A percentile compares a stretch with the other conserved stretches of the same genome.
These are phyloP conservation scores for Phragmites australis DNA, from an alignment of 176 grass and related monocot species.

Conservation along the genomic window DNA sequence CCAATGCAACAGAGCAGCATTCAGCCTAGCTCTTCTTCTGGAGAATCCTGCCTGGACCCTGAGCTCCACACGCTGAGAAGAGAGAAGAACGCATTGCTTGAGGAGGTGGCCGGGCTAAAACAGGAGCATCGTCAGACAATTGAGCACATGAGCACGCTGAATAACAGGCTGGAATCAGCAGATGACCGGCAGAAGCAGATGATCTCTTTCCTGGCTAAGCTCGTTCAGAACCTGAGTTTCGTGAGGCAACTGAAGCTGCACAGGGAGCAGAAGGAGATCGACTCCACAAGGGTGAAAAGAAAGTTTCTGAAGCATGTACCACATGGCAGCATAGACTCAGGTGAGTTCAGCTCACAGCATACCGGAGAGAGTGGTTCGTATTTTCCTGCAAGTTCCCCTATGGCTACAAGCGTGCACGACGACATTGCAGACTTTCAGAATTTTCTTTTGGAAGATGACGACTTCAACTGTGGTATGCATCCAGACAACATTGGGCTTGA, in stretches of 20 bases:
- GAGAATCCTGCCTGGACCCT: conserved; percentile 54
- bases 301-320: conserved; percentile 71
- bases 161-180: conserved; percentile 64
- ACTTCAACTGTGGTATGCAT: conserved; percentile 30
- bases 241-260: conserved; percentile 58
- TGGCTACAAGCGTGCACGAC: neutral
- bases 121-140: conserved; percentile 66
- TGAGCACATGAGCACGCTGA: conserved; percentile 69
- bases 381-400: conserved; percentile 19
- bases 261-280: conserved; percentile 48
- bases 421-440: conserved; percentile 35
- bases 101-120: conserved; percentile 66
- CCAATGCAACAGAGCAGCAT: conserved; percentile 53
- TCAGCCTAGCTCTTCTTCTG: conserved; percentile 50
- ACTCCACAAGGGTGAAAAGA: conserved; percentile 50
- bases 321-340: conserved; percentile 32
- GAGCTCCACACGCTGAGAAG: conserved; percentile 60
- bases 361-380: conserved; percentile 27
- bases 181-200: conserved; percentile 86
- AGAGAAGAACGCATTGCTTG: conserved; percentile 56
- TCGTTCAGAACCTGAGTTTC: conserved; percentile 64
- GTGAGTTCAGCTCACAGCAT: conserved; percentile 45
- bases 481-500: conserved; percentile 35
- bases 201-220: conserved; percentile 86
- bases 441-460: conserved; percentile 46